phyloP scores from a whole-genome alignment of 257 asterid species.

The Avicennia marina region DNA sequence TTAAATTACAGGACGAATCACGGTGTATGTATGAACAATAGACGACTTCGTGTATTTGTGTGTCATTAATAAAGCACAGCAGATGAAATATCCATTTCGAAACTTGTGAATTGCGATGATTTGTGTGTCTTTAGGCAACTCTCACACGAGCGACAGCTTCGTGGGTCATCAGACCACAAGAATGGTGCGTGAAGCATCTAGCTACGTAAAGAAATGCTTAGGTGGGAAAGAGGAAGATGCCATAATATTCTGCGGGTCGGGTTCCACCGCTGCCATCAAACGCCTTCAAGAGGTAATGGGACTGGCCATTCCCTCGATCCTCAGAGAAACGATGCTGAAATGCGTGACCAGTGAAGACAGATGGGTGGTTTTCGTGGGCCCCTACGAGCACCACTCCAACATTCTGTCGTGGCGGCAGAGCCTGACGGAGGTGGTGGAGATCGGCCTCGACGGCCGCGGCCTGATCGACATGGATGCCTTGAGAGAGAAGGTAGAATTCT shows the following conservation, averaged over 20 bases:
- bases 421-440: conserved; percentile 75
- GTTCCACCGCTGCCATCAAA: conserved; percentile 64
- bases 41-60: too few species aligned
- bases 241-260: conserved; percentile 60
- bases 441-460: conserved; percentile 48
- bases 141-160: conserved; percentile 58
- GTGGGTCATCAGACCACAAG: conserved; percentile 52
- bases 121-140: too few species aligned
- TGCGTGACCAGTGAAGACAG: conserved; percentile 36
- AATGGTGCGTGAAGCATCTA: conserved; percentile 39
- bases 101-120: too few species aligned
- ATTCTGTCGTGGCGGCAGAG: conserved; percentile 75
- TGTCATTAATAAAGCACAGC: too few species aligned
- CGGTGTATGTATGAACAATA: too few species aligned
- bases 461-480: conserved; percentile 43
- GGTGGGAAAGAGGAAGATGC: conserved; percentile 53
- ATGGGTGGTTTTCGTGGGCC: conserved; percentile 68
- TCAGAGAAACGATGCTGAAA: conserved; percentile 38
- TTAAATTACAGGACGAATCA: too few species aligned
- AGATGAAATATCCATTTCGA: too few species aligned
- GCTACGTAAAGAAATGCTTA: conserved; percentile 54
- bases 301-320: conserved; percentile 40
- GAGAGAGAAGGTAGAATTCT: conserved; percentile 30
- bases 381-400: conserved; percentile 80
- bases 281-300: conserved; percentile 77